Conservation (phyloP, 1,284 basidiomycete genomes). For the Cutaneotrichosporon arboriforme region DNA sequence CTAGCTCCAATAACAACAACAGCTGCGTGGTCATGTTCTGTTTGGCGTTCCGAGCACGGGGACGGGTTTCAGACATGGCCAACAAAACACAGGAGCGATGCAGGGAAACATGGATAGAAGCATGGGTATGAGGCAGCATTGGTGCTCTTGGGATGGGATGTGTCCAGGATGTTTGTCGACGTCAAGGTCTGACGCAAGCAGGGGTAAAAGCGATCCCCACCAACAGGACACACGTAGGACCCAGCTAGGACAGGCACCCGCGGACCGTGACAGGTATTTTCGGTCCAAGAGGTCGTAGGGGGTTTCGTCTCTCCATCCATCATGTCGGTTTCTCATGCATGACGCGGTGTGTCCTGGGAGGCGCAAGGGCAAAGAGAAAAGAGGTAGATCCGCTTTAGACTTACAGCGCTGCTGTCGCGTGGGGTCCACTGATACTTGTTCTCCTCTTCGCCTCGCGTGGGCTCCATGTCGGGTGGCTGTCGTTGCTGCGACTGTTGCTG, state of each 20-base stretch:
- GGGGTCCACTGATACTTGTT: slow-evolving; percentile 26
- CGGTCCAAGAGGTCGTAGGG: no score
- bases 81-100: background rate
- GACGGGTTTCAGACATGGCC: background rate
- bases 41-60: background rate
- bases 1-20: no score
- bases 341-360: no score
- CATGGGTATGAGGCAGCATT: background rate
- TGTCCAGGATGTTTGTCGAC: no score
- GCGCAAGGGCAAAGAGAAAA: no score
- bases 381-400: background rate
- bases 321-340: no score
- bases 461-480: slow-evolving; percentile 14
- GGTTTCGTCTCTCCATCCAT: no score
- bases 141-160: no score
- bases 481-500: no score
- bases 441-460: slow-evolving; percentile 34
- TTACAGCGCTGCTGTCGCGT: slow-evolving; percentile 7
- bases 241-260: background rate
- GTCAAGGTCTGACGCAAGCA: no score
- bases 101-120: background rate
- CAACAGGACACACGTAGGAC: background rate
- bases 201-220: no score
- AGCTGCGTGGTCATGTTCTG: background rate
- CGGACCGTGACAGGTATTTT: background rate